phyloP scores from a whole-genome alignment of 768 basidiomycete genomes.

The Ramaria sp. region DNA sequence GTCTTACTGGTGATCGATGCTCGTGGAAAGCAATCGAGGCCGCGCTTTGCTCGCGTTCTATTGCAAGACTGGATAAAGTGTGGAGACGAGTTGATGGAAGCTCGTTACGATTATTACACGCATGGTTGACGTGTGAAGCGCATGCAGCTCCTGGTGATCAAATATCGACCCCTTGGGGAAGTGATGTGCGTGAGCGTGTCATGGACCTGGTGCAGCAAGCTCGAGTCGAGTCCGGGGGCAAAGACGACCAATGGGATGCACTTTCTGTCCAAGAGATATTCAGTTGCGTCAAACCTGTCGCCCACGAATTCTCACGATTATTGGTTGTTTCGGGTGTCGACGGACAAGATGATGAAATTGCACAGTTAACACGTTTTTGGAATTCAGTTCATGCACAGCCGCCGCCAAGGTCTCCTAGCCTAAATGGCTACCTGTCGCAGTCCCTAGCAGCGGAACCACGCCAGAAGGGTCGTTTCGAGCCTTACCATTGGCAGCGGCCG shows the following conservation, averaged over 20 bases:
- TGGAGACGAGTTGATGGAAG: conserved; percentile 69
- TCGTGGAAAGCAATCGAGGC: conserved; percentile 67
- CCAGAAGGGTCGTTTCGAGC: conserved; percentile 65
- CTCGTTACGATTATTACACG: conserved; percentile 41
- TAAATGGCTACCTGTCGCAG: conserved; percentile 71
- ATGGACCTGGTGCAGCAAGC: conserved; percentile 38
- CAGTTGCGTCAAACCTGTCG: conserved; percentile 41
- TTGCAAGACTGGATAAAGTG: conserved; percentile 67
- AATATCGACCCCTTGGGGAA: conserved; percentile 58
- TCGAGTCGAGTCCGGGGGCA: conserved; percentile 21
- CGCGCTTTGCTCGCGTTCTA: conserved; percentile 61
- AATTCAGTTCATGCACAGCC: conserved; percentile 30
- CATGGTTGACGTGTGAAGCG: conserved; percentile 23
- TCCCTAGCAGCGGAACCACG: conserved; percentile 69
- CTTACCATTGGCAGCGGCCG: conserved; percentile 43
- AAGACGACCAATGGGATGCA: conserved; percentile 34
- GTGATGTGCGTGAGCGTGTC: conserved; percentile 38
- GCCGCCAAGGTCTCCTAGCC: conserved; percentile 28
- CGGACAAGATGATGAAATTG: conserved; percentile 35
- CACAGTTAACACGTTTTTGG: conserved; percentile 49
- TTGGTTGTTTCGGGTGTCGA: conserved; percentile 24
- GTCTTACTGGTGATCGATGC: conserved; percentile 65
- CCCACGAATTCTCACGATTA: conserved; percentile 36
- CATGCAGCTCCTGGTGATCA: conserved; percentile 31
- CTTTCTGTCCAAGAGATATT: conserved; percentile 31